Evolutionary conservation across 2,329 filamentous ascomycete species (phyloP).

Genomic region (Aureobasidium melanogenum): DNA sequence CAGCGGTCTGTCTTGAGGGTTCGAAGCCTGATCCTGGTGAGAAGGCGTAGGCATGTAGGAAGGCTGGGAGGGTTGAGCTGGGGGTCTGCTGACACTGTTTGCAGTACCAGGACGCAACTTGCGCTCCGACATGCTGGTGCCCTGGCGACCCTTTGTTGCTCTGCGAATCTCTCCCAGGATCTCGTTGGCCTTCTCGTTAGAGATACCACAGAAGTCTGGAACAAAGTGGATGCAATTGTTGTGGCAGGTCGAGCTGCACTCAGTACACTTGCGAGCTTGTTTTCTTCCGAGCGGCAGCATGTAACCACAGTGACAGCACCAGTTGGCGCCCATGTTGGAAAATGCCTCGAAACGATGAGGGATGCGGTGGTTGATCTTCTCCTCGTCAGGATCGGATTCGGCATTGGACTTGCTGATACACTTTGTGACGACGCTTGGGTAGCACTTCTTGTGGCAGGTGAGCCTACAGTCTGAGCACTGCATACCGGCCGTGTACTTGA

Average conservation of each 20-base stretch:
- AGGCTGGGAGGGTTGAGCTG: slow-evolving; percentile 31
- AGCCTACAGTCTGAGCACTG: slow-evolving; percentile 99
- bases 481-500: slow-evolving; percentile 98
- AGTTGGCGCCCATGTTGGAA: slow-evolving; percentile 95
- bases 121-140: slow-evolving; percentile 51
- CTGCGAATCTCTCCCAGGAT: slow-evolving; percentile 80
- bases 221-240: slow-evolving; percentile 88
- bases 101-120: slow-evolving; percentile 52
- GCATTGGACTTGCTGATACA: slow-evolving; percentile 99
- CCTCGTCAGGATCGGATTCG: slow-evolving; percentile 95
- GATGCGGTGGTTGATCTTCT: slow-evolving; percentile 99
- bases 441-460: slow-evolving; percentile 97
- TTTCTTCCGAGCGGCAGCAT: slow-evolving; percentile 91
- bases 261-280: slow-evolving; percentile 88
- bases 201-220: slow-evolving; percentile 98
- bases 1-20: slow-evolving; percentile 31
- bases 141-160: slow-evolving; percentile 58
- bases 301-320: slow-evolving; percentile 98
- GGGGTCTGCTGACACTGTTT: slow-evolving; percentile 31
- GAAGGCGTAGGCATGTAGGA: slow-evolving; percentile 22
- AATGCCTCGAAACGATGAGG: slow-evolving; percentile 96
- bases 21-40: slow-evolving; percentile 18
- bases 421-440: slow-evolving; percentile 92
- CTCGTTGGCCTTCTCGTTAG: slow-evolving; percentile 92
- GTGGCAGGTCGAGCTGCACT: slow-evolving; percentile 88